These are phyloP conservation scores for Syzygium aqueum DNA, from an alignment of 345 rosid species.

Conservation along the genomic window DNA sequence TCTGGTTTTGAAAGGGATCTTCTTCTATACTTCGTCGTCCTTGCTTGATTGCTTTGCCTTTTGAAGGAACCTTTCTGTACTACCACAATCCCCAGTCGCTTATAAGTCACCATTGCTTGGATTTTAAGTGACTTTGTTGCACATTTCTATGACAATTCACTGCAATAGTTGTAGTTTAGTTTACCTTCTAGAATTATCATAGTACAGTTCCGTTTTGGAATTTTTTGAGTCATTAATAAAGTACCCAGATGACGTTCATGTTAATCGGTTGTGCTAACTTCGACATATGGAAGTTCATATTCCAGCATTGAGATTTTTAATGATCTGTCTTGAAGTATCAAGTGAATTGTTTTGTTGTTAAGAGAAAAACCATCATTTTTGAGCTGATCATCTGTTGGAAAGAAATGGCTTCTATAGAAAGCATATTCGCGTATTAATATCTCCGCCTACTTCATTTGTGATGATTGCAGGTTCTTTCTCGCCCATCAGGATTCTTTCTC, in stretches of 20 bases:
- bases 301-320: not conserved
- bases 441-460: not conserved
- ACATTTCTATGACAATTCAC: not conserved
- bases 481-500: slow-evolving; percentile 75
- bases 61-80: not conserved
- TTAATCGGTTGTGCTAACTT: not conserved
- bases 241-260: not conserved
- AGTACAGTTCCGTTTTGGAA: not conserved
- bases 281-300: not conserved
- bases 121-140: not conserved
- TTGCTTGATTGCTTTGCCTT: not conserved
- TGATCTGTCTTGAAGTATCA: not conserved
- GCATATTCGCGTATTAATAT: not conserved
- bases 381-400: not conserved
- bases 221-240: not conserved
- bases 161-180: not conserved
- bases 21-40: not conserved
- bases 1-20: not conserved
- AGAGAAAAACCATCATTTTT: not conserved
- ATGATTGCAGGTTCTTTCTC: slow-evolving; percentile 68
- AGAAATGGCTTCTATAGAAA: not conserved
- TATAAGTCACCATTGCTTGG: not conserved
- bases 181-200: not conserved
- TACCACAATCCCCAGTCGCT: not conserved
- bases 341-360: not conserved